phyloP scores from a whole-genome alignment of 495 filamentous ascomycete species.

The Opeltia flavorubescens region DNA sequence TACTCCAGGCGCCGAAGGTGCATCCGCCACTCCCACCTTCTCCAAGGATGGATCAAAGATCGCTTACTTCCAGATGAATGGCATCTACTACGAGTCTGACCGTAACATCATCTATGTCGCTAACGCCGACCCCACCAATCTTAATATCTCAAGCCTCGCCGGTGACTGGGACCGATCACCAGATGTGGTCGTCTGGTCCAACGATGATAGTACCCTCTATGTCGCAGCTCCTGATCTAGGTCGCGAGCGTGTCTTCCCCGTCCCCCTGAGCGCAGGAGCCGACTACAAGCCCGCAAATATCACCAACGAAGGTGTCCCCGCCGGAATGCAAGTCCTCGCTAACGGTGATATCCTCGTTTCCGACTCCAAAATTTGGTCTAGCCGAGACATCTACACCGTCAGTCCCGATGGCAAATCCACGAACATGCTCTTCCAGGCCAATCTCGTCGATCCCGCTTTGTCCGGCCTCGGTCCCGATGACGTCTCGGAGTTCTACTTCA shows the following conservation, averaged over 20 bases:
- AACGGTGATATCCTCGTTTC: constrained; percentile 24
- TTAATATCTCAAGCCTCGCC: constrained; percentile 21
- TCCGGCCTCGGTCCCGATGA: constrained; percentile 18
- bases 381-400: constrained; percentile 22
- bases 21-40: constrained; percentile 15
- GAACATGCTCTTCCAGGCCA: constrained; percentile 19
- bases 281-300: constrained; percentile 24
- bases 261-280: constrained; percentile 20
- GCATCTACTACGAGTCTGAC: constrained; percentile 24
- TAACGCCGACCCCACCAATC: constrained; percentile 15
- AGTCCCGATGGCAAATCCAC: constrained; percentile 17
- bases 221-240: constrained; percentile 22
- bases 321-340: constrained; percentile 21
- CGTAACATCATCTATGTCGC: constrained; percentile 25
- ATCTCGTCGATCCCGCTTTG: constrained; percentile 25
- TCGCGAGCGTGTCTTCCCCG: constrained; percentile 19
- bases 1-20: constrained; percentile 16
- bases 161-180: constrained; percentile 30
- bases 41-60: constrained; percentile 25
- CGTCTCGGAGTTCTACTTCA: constrained; percentile 23
- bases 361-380: constrained; percentile 21
- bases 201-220: constrained; percentile 21
- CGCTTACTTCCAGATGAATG: constrained; percentile 30
- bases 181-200: constrained; percentile 21
- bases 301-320: constrained; percentile 17